phyloP scores from a whole-genome alignment of 352 stramenopile species.

The Globisporangium rhizosaccharum region DNA sequence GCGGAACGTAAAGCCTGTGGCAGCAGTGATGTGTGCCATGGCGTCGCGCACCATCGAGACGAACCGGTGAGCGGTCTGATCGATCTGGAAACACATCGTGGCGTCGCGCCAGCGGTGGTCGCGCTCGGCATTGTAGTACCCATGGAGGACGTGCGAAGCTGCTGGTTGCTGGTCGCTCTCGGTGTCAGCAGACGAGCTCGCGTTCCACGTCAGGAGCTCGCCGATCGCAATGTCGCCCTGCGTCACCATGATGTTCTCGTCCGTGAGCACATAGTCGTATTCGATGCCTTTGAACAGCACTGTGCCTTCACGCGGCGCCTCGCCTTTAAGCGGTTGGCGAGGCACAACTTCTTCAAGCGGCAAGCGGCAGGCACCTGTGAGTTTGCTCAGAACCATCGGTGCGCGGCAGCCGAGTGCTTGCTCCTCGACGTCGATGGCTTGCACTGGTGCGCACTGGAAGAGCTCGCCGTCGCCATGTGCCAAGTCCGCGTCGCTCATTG shows the following conservation, averaged over 20 bases:
- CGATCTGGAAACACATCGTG: conserved; percentile 64
- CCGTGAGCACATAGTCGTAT: conserved; percentile 73
- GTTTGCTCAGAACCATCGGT: conserved; percentile 34
- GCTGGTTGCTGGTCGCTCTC: conserved; percentile 6
- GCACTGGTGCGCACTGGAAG: conserved; percentile 29
- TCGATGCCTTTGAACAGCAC: conserved; percentile 76
- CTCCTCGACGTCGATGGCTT: conserved; percentile 30
- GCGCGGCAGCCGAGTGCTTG: conserved; percentile 29
- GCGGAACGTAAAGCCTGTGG: conserved; percentile 63
- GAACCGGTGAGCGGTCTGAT: conserved; percentile 34
- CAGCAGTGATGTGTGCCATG: conserved; percentile 52
- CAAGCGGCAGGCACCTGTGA: conserved; percentile 58
- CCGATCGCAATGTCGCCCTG: conserved; percentile 77
- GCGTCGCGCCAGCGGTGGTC: conserved; percentile 68
- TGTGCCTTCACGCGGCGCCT: conserved; percentile 14
- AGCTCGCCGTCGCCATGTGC: conserved; percentile 26
- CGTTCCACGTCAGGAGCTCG: conserved; percentile 36
- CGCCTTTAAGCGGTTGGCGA: background rate
- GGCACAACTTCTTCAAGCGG: conserved; percentile 49
- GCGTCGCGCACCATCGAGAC: conserved; percentile 37
- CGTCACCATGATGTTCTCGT: conserved; percentile 71
- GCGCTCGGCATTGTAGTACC: conserved; percentile 76
- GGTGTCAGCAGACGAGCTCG: conserved; percentile 6
- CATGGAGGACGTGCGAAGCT: conserved; percentile 38
- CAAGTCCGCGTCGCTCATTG: conserved; percentile 23